A percentile compares a stretch with the other conserved stretches of the same genome.
Evolutionary conservation across 257 asterid genomes (phyloP).

Genomic region (Nicotiana noctiflora): DNA sequence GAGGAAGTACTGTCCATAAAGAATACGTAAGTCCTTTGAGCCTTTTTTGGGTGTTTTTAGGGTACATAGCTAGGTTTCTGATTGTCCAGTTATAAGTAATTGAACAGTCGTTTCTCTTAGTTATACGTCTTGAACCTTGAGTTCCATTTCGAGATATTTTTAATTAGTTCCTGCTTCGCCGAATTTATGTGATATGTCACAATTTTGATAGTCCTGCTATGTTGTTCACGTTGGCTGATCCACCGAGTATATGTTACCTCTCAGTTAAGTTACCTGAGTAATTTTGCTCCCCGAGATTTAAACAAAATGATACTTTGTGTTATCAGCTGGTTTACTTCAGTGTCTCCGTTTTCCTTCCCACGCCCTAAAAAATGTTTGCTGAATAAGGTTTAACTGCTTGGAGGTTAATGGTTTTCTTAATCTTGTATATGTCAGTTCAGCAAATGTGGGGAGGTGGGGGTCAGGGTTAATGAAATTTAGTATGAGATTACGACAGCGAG

Average conservation of each 20-base stretch:
- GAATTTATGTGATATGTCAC: neutral
- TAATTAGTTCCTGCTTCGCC: neutral
- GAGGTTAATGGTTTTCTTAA: neutral
- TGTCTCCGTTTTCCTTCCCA: neutral
- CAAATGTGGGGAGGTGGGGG: neutral
- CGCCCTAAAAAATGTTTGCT: neutral
- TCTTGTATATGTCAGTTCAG: neutral
- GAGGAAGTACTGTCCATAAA: slow-evolving; percentile 76
- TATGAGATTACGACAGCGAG: neutral
- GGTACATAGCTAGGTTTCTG: neutral
- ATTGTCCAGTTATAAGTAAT: neutral
- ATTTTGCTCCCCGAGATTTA: too few species aligned
- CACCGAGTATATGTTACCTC: too few species aligned
- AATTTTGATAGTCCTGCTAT: neutral
- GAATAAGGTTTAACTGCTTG: neutral
- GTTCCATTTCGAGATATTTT: neutral
- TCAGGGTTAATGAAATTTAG: neutral
- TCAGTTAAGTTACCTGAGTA: too few species aligned
- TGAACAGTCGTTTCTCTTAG: neutral
- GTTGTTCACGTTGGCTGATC: too few species aligned
- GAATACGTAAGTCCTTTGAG: slow-evolving; percentile 63
- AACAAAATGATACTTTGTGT: too few species aligned
- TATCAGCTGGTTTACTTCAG: too few species aligned
- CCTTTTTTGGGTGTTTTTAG: neutral
- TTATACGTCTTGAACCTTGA: neutral